Base-by-base conservation (phyloP, 768 basidiomycete species). In the Amanita pallidorosea region DNA sequence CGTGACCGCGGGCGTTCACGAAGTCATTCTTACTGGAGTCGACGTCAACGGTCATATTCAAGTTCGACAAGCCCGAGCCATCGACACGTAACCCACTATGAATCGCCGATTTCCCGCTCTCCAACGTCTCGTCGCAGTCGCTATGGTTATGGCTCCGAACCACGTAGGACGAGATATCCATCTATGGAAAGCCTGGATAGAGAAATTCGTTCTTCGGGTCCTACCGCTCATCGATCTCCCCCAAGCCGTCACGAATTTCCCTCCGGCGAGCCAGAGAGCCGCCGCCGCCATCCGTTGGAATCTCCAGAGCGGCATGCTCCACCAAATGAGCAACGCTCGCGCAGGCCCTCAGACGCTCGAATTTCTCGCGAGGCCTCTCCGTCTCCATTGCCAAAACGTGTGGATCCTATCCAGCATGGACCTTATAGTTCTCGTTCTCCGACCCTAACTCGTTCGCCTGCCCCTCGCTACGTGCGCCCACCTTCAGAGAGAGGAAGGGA, bases 351-450 rank as follows among this genome's bases (percentile, higher is more conserved):
- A 40, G 49, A 42, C 18, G 20, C 12, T 13, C 40, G 40, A 23
- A 31, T 15, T 2, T 18, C 38, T 27, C 36, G 37, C 17, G 27
- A 40, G 17, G 29, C 7, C 15, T 43, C 50, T 8, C 50, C 50
- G 8, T 44, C 50, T 9, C 49, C 49, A 11, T 41, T 51, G 7
- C 52, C 43, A 44, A 45, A 45, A 13, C 47, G 53, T 13, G 50
- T 52, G 20, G 49, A 45, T 11, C 56, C 56, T 25, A 48, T 50
- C 23, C 45, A 35, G 9, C 47, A 45, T 40, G 45, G 27, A 23
- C 35, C 37, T 41, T 56, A 61, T 35, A 47, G 54, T n/a, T 58
- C 60, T 27, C 58, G 54, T 2, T 58, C 63, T 2, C 58, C 59
- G 35, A 52, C 18, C 40, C 51, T 43, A 15, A 50, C 47, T 20